phyloP scores from a whole-genome alignment of 495 filamentous ascomycete species.

The Penicillium odoratum region DNA sequence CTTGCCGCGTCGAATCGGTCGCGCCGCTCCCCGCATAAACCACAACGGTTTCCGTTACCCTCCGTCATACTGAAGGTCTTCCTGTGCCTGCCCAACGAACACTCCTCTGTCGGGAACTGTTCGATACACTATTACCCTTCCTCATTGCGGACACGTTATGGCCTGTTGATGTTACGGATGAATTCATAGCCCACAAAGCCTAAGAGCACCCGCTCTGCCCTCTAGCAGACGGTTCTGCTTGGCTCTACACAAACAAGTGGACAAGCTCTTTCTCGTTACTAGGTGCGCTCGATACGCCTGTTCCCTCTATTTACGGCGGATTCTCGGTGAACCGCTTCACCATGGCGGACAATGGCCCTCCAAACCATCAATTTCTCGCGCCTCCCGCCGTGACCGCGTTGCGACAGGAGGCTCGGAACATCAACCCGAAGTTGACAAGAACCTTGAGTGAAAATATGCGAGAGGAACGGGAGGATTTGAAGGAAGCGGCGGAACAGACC shows the following conservation, averaged over 20 bases:
- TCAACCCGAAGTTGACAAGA: slow-evolving; percentile 54
- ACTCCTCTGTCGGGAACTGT: background rate
- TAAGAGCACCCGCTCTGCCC: slow-evolving; percentile 50
- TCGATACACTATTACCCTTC: background rate
- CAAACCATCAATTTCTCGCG: slow-evolving; percentile 45
- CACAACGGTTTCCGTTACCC: slow-evolving; percentile 27
- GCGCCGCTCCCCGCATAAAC: slow-evolving; percentile 44
- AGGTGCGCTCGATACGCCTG: background rate
- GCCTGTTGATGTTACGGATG: slow-evolving; percentile 47
- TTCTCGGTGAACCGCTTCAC: slow-evolving; percentile 19
- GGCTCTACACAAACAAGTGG: slow-evolving; percentile 18
- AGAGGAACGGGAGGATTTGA: slow-evolving; percentile 85
- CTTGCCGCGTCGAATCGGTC: slow-evolving; percentile 40
- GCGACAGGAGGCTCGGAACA: slow-evolving; percentile 50
- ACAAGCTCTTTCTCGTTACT: slow-evolving; percentile 6
- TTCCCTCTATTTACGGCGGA: background rate
- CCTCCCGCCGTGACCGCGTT: slow-evolving; percentile 55
- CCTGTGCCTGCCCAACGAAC: background rate
- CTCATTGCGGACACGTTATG: slow-evolving; percentile 33
- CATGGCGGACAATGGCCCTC: slow-evolving; percentile 47
- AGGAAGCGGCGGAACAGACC: slow-evolving; percentile 93
- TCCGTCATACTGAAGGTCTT: slow-evolving; percentile 17
- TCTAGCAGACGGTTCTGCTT: slow-evolving; percentile 50
- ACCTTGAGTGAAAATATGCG: slow-evolving; percentile 66
- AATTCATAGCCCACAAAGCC: slow-evolving; percentile 39